These are phyloP conservation scores for Hymenoscyphus occultus DNA, from an alignment of 2,329 filamentous ascomycete genomes.

Conservation along the genomic window DNA sequence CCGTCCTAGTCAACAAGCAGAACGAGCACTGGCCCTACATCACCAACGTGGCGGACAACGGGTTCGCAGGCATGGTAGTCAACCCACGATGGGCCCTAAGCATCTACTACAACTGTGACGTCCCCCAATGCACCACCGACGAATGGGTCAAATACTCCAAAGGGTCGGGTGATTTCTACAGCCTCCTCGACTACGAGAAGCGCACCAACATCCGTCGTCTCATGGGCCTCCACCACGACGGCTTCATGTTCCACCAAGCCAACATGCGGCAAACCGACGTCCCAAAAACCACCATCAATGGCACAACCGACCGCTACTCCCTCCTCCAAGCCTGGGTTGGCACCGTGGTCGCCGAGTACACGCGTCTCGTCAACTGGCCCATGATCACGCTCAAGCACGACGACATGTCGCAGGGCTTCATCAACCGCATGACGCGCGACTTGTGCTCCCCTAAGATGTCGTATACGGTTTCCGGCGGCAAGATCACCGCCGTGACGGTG, in stretches of 20 bases:
- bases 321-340: conserved; percentile 30
- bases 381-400: conserved; percentile 51
- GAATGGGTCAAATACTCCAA: conserved; percentile 55
- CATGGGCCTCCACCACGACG: conserved; percentile 43
- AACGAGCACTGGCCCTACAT: conserved; percentile 52
- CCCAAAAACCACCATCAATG: conserved; percentile 20
- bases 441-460: conserved; percentile 17
- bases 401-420: conserved; percentile 39
- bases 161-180: conserved; percentile 52
- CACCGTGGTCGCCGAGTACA: conserved; percentile 25
- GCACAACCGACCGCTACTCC: conserved; percentile 5
- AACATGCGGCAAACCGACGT: conserved; percentile 47
- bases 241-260: conserved; percentile 53
- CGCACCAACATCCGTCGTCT: conserved; percentile 53
- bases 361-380: conserved; percentile 45
- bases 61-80: conserved; percentile 53
- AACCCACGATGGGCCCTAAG: conserved; percentile 59
- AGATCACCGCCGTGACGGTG: conserved; percentile 31
- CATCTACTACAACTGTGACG: conserved; percentile 64
- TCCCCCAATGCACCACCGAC: conserved; percentile 40
- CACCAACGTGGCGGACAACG: conserved; percentile 49
- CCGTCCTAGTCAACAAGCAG: conserved; percentile 46
- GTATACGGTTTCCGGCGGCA: neutral
- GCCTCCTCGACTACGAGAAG: conserved; percentile 49
- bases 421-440: conserved; percentile 41